A percentile compares a stretch with the other conserved stretches of the same genome.
Conservation (phyloP, 2,329 filamentous ascomycete genomes). For the Fusarium sp. region DNA sequence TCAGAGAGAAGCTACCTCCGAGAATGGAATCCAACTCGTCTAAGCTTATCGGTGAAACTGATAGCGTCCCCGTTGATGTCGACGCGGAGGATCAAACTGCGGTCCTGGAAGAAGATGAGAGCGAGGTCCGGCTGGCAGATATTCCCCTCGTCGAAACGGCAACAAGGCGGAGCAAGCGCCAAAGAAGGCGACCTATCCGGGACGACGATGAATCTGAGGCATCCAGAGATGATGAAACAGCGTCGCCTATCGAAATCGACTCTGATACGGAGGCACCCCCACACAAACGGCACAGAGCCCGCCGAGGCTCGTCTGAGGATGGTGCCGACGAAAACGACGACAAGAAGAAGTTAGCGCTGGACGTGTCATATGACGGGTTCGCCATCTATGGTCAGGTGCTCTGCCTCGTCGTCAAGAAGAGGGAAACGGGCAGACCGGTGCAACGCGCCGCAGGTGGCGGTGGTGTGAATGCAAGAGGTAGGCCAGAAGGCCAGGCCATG, state of each 20-base stretch:
- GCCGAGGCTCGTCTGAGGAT: constrained; percentile 41
- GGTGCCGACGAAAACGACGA: constrained; percentile 65
- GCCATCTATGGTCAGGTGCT: constrained; percentile 94
- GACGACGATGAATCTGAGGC: constrained; percentile 49
- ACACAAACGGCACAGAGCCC: constrained; percentile 58
- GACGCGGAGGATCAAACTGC: constrained; percentile 55
- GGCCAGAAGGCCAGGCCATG: constrained; percentile 69
- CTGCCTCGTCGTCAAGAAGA: constrained; percentile 87
- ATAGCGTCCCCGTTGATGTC: constrained; percentile 65
- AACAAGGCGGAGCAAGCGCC: constrained; percentile 46
- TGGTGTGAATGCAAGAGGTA: constrained; percentile 31
- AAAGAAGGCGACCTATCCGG: constrained; percentile 39
- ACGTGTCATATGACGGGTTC: constrained; percentile 93
- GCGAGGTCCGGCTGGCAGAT: constrained; percentile 49
- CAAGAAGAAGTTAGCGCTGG: constrained; percentile 91
- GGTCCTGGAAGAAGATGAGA: constrained; percentile 61
- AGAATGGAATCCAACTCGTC: constrained; percentile 71
- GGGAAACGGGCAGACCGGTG: constrained; percentile 65
- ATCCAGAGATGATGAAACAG: constrained; percentile 51
- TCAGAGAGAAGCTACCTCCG: constrained; percentile 67
- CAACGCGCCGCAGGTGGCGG: constrained; percentile 48
- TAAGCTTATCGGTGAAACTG: constrained; percentile 69
- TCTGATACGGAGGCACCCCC: constrained; percentile 57
- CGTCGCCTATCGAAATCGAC: constrained; percentile 53
- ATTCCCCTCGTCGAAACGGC: constrained; percentile 46